phyloP scores from a whole-genome alignment of 2,329 filamentous ascomycete species.

The Mollisiaceae sp. region DNA sequence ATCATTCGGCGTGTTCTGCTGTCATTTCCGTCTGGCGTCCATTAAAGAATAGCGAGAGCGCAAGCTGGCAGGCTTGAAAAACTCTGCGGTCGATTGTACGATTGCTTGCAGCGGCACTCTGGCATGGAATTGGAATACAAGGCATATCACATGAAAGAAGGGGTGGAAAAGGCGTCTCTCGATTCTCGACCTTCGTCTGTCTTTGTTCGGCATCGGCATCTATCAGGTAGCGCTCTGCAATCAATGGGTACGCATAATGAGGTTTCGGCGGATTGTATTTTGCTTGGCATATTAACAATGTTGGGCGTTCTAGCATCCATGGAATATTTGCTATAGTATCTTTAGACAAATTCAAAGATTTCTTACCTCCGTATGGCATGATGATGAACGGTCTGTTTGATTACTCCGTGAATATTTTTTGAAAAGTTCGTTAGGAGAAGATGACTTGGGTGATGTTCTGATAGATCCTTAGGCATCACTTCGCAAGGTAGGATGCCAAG shows the following conservation, averaged over 20 bases:
- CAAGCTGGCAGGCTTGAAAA: constrained; percentile 40
- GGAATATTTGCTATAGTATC: constrained; percentile 23
- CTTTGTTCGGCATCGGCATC: constrained; percentile 29
- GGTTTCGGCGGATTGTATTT: constrained; percentile 24
- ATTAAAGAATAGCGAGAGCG: constrained; percentile 34
- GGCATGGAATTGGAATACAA: constrained; percentile 36
- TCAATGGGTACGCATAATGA: constrained; percentile 32
- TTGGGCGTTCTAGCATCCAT: constrained; percentile 31
- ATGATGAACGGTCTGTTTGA: background rate
- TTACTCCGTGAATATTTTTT: background rate
- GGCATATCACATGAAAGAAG: constrained; percentile 37
- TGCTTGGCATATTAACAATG: constrained; percentile 32
- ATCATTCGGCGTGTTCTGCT: constrained; percentile 34
- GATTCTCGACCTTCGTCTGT: constrained; percentile 17
- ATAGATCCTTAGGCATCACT: no score
- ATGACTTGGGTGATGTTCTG: no score
- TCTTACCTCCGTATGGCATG: constrained; percentile 14
- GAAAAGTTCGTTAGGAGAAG: no score
- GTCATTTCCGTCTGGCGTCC: constrained; percentile 40
- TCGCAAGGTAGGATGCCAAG: no score
- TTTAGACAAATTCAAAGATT: constrained; percentile 29
- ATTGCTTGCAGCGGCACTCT: constrained; percentile 32
- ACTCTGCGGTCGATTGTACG: constrained; percentile 34
- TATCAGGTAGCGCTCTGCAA: constrained; percentile 24
- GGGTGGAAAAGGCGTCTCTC: constrained; percentile 40